Percentiles rank a stretch among this genome's conserved stretches.
Evolutionary conservation across 2,329 filamentous ascomycete species (phyloP).

Genomic region (Alternaria arbusti): DNA sequence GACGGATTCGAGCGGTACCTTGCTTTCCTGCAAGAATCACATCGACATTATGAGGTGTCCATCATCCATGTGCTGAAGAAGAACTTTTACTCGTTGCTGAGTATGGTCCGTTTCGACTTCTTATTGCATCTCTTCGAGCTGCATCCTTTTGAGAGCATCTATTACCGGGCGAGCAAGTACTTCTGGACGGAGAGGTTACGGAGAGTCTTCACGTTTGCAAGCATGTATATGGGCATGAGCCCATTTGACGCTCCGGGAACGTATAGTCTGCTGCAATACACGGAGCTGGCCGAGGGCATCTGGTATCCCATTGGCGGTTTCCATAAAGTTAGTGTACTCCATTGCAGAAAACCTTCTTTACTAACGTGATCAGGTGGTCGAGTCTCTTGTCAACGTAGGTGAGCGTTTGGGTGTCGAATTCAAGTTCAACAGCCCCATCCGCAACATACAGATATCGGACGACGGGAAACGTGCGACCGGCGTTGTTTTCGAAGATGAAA

Average conservation of each 20-base stretch:
- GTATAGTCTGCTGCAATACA: slow-evolving; percentile 76
- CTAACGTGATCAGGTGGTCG: slow-evolving; percentile 53
- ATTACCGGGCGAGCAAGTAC: slow-evolving; percentile 68
- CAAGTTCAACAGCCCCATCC: slow-evolving; percentile 64
- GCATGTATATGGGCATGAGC: slow-evolving; percentile 85
- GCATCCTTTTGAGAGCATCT: slow-evolving; percentile 76
- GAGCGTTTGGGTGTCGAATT: slow-evolving; percentile 68
- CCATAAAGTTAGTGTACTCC: slow-evolving; percentile 57
- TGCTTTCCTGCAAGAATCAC: slow-evolving; percentile 69
- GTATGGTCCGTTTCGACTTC: slow-evolving; percentile 66
- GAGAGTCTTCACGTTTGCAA: slow-evolving; percentile 76
- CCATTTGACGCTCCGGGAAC: slow-evolving; percentile 78
- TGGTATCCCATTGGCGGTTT: slow-evolving; percentile 78
- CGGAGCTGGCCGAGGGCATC: slow-evolving; percentile 76
- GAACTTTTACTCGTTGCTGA: slow-evolving; percentile 68
- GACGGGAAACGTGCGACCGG: slow-evolving; percentile 64
- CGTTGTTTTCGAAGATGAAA: slow-evolving; percentile 63
- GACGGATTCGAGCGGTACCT: slow-evolving; percentile 75
- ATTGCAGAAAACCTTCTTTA: neutral
- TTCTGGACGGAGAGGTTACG: slow-evolving; percentile 73
- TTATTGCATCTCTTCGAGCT: slow-evolving; percentile 64
- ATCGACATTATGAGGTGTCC: slow-evolving; percentile 73
- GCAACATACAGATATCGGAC: slow-evolving; percentile 59
- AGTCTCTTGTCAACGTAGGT: slow-evolving; percentile 68
- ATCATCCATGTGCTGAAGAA: slow-evolving; percentile 69